Base-by-base conservation (phyloP, 495 filamentous ascomycete genomes). In the Umbilicaria muhlenbergii region DNA sequence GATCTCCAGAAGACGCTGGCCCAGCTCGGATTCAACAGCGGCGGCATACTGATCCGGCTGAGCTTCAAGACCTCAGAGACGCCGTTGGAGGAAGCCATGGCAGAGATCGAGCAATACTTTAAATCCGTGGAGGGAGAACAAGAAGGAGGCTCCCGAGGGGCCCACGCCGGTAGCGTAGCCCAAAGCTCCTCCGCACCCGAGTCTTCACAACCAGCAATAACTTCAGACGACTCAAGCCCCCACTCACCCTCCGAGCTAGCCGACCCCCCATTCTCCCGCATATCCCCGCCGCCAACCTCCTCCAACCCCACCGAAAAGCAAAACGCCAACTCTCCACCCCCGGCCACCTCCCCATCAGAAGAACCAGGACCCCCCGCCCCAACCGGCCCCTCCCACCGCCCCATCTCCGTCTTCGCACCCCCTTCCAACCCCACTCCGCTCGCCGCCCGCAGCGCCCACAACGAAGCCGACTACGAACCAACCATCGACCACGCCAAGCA, bases 1-100 rank as follows among this genome's bases (percentile, higher is more conserved):
- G 88, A 93, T 53, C 60, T 95, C 41, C 84, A 94, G 56, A 89
- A 89, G 65, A 86, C 82, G 0, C 58, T 96, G 21, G 76, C 76
- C n/a, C 81, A 93, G 52, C 61, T 94, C 28, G 91, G 91, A 1
- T 80, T 87, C 52, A 92, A 83, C 54, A 78, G 73, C 39, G 89
- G 91, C 5, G 84, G 71, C 58, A 73, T 81, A 4, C 61, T 92
- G n/a, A 64, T 95, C 31, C 68, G 81, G 18, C 63, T 96, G 32
- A 75, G 67, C 42, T 95, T 88, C 62, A 74, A 69, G 51, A 69
- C 65, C 42, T 89, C 83, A 5, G 74, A 81, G 19, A 75, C 75
- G 46, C 86, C 87, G 7, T 65, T 95, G 17, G 86, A 85, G 51
- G 81, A 86, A 49, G 89, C 91, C 14, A 80, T 94, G 79, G 61